phyloP scores from a whole-genome alignment of 2,329 filamentous ascomycete genomes.

The Trichothecium sympodiale region DNA sequence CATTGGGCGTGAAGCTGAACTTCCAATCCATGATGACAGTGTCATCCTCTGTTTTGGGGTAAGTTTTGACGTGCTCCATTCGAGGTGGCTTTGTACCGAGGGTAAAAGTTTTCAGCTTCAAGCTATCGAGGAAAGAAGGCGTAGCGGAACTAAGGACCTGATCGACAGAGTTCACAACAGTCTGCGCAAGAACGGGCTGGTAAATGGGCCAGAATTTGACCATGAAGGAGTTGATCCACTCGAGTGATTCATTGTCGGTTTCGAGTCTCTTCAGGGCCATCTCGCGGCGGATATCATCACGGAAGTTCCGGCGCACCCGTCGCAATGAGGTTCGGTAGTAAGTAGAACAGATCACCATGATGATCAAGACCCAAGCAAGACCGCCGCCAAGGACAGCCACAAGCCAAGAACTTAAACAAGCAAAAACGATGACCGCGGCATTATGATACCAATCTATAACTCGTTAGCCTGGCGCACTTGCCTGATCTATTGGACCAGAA shows the following conservation, averaged over 20 bases:
- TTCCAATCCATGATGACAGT: slow-evolving; percentile 99
- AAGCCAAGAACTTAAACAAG: slow-evolving; percentile 82
- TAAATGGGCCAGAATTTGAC: slow-evolving; percentile 99
- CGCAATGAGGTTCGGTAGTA: slow-evolving; percentile 96
- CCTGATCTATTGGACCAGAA: neutral
- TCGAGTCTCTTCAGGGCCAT: slow-evolving; percentile 80
- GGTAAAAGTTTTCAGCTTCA: slow-evolving; percentile 88
- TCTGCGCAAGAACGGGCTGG: slow-evolving; percentile 83
- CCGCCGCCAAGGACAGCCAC: slow-evolving; percentile 83
- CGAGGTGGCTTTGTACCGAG: slow-evolving; percentile 91
- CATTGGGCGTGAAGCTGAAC: slow-evolving; percentile 97
- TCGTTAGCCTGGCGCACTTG: slow-evolving; percentile 4
- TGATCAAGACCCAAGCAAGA: slow-evolving; percentile 81
- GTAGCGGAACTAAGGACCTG: slow-evolving; percentile 91
- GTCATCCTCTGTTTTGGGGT: slow-evolving; percentile 90
- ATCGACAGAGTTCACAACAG: slow-evolving; percentile 87
- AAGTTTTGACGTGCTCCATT: slow-evolving; percentile 96
- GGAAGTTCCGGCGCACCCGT: slow-evolving; percentile 87
- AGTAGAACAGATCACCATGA: slow-evolving; percentile 86
- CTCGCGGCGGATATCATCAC: slow-evolving; percentile 86
- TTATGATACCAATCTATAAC: slow-evolving; percentile 94
- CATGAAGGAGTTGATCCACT: slow-evolving; percentile 99
- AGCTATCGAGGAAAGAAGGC: slow-evolving; percentile 82
- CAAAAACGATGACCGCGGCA: slow-evolving; percentile 84
- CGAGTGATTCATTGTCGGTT: slow-evolving; percentile 81